phyloP scores from a whole-genome alignment of 2,329 filamentous ascomycete species.

The Fusarium robinianum region DNA sequence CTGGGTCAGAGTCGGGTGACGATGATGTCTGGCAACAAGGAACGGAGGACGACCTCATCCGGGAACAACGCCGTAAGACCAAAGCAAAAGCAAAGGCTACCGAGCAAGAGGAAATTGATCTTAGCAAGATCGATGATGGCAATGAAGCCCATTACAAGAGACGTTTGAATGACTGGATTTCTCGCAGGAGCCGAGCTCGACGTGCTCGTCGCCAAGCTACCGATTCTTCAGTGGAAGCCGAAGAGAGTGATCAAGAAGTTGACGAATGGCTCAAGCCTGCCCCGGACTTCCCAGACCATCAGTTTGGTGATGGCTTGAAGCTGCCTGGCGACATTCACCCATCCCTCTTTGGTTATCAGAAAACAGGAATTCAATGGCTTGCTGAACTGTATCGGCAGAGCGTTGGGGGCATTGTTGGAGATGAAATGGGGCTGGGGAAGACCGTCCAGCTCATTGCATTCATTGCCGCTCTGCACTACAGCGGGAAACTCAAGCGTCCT shows the following conservation, averaged over 20 bases:
- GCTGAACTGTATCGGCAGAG: conserved; percentile 88
- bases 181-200: conserved; percentile 50
- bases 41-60: conserved; percentile 46
- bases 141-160: conserved; percentile 80
- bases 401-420: conserved; percentile 92
- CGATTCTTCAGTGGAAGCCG: conserved; percentile 40
- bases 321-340: conserved; percentile 93
- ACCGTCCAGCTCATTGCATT: conserved; percentile 77
- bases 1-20: conserved; percentile 42
- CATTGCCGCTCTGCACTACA: conserved; percentile 89
- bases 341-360: conserved; percentile 94
- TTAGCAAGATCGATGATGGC: conserved; percentile 79
- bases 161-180: conserved; percentile 76
- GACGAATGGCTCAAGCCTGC: conserved; percentile 85
- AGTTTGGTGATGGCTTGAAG: conserved; percentile 74
- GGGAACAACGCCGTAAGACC: conserved; percentile 48
- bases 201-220: conserved; percentile 46
- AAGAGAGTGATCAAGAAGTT: conserved; percentile 50
- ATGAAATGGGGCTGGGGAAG: conserved; percentile 99
- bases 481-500: conserved; percentile 79
- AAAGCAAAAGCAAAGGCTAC: conserved; percentile 44
- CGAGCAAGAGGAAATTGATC: conserved; percentile 50
- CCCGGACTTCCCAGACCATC: conserved; percentile 76
- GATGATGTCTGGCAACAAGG: conserved; percentile 45
- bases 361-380: conserved; percentile 95